A percentile compares a stretch with the other conserved stretches of the same genome.
Evolutionary conservation across 805 yeast genomes (phyloP).

Genomic region (Kluyveromyces siamensis): DNA sequence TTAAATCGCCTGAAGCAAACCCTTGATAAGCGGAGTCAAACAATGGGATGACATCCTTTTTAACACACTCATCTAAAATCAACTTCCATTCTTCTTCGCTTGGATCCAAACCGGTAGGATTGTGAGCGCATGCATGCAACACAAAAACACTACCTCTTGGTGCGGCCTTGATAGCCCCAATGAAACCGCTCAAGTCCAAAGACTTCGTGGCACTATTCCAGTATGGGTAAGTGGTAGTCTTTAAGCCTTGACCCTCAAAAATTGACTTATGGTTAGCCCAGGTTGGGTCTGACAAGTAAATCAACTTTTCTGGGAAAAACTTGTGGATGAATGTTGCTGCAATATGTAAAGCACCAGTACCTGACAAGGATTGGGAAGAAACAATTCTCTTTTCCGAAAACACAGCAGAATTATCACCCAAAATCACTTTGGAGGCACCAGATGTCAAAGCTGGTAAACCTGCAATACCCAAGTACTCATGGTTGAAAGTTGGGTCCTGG

Average conservation of each 20-base stretch:
- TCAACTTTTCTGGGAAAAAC: conserved; percentile 31
- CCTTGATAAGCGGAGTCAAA: conserved; percentile 98
- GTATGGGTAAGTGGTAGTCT: conserved; percentile 69
- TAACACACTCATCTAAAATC: conserved; percentile 54
- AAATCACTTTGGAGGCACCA: conserved; percentile 64
- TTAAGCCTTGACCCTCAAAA: conserved; percentile 60
- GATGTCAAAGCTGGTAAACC: conserved; percentile 62
- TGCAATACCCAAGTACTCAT: conserved; percentile 79
- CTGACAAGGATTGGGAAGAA: conserved; percentile 83
- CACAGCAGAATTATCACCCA: conserved; percentile 52
- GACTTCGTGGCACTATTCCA: conserved; percentile 69
- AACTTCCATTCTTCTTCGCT: conserved; percentile 68
- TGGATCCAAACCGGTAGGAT: conserved; percentile 97
- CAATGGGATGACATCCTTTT: conserved; percentile 62
- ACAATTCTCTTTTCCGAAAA: conserved; percentile 58
- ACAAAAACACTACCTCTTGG: conserved; percentile 70
- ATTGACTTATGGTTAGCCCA: conserved; percentile 95
- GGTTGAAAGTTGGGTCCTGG: conserved; percentile 55
- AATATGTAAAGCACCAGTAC: conserved; percentile 92
- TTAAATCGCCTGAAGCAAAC: conserved; percentile 83
- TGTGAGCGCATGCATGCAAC: conserved; percentile 94
- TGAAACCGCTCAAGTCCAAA: conserved; percentile 61
- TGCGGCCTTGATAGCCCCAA: conserved; percentile 54
- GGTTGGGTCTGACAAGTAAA: conserved; percentile 83
- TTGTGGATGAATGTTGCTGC: conserved; percentile 50